Evolutionary conservation across 495 filamentous ascomycete genomes (phyloP).

Genomic region (Lentithecium fluviatile): DNA sequence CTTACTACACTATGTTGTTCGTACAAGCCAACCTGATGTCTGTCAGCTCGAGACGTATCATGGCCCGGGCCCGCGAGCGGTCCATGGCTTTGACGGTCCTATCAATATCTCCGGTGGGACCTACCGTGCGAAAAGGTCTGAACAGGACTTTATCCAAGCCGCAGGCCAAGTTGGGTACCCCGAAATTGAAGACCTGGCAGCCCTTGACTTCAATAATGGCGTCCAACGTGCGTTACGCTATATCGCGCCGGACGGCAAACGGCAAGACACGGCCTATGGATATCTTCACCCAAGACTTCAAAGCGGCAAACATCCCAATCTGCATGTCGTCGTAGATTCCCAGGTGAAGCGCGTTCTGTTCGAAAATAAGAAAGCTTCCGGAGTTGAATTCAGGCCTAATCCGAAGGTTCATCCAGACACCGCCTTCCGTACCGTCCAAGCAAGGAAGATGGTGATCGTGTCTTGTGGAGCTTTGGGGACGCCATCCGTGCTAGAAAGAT

Average conservation of each 20-base stretch:
- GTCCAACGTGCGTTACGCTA: conserved; percentile 26
- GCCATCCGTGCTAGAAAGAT: conserved; percentile 40
- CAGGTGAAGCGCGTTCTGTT: conserved; percentile 36
- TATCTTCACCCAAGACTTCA: conserved; percentile 45
- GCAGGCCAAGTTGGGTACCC: conserved; percentile 47
- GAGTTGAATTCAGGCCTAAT: conserved; percentile 35
- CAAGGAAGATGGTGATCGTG: conserved; percentile 39
- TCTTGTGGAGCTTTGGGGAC: conserved; percentile 40
- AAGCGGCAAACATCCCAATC: conserved; percentile 36
- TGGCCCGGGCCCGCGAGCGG: conserved; percentile 41
- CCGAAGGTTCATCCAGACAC: conserved; percentile 22
- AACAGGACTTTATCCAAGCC: conserved; percentile 47
- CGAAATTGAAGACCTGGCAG: conserved; percentile 44
- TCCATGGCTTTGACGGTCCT: conserved; percentile 53
- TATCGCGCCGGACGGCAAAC: conserved; percentile 35
- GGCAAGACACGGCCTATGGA: conserved; percentile 42
- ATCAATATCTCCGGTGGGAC: conserved; percentile 51
- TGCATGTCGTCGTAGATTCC: conserved; percentile 35
- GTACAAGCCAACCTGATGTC: background rate
- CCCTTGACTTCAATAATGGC: conserved; percentile 23
- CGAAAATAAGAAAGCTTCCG: conserved; percentile 30
- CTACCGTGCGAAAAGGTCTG: conserved; percentile 25
- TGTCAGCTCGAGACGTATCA: conserved; percentile 50
- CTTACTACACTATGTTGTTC: background rate
- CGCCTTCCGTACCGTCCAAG: conserved; percentile 40